phyloP scores from a whole-genome alignment of 441 rosid genomes.

The Adansonia grandidieri region DNA sequence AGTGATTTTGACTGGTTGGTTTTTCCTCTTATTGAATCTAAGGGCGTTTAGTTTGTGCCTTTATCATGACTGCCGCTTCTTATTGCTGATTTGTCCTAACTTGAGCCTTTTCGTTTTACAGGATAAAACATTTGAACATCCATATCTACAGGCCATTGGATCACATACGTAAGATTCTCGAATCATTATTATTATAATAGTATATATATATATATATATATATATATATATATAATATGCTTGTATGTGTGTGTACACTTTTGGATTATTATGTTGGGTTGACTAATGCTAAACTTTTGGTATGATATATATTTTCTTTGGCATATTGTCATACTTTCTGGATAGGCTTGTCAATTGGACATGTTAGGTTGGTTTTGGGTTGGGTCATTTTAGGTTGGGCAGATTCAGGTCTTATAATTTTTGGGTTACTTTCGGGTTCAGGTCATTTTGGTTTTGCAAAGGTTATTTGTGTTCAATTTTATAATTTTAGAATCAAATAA shows the following conservation, averaged over 20 bases:
- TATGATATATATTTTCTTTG: neutral
- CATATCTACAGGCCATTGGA: slow-evolving; percentile 94
- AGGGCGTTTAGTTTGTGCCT: neutral
- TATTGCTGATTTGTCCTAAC: slow-evolving; percentile 26
- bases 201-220: too few species aligned
- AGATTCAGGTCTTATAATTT: too few species aligned
- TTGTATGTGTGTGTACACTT: neutral
- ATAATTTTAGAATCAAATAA: too few species aligned
- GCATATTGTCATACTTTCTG: neutral
- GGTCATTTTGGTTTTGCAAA: too few species aligned
- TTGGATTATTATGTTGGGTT: neutral
- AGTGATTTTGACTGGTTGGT: neutral
- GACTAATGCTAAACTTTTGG: neutral
- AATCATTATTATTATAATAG: neutral
- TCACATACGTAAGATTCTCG: slow-evolving; percentile 77
- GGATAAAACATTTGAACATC: slow-evolving; percentile 97
- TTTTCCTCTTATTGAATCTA: slow-evolving; percentile 8
- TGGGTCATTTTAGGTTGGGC: too few species aligned
- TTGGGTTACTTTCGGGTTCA: too few species aligned
- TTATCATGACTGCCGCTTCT: neutral
- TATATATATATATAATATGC: neutral
- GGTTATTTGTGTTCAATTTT: too few species aligned
- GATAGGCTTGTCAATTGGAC: neutral
- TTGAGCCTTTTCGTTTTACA: slow-evolving; percentile 41
- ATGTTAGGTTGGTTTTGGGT: too few species aligned